These are phyloP conservation scores for Pholiota microspora DNA, from an alignment of 768 basidiomycete genomes.

Conservation along the genomic window DNA sequence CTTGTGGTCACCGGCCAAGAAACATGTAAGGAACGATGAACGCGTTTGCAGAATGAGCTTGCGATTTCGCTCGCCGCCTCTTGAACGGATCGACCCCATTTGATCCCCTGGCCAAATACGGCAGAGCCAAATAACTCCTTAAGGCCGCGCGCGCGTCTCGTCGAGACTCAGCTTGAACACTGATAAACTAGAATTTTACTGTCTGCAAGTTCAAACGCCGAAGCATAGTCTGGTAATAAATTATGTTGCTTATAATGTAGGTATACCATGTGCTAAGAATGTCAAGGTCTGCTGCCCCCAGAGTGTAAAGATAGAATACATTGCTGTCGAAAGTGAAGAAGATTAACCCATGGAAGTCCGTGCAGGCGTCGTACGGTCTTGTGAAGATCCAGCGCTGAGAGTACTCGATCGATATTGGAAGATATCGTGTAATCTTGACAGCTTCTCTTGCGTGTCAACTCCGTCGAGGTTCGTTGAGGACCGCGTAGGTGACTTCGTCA, in stretches of 20 bases:
- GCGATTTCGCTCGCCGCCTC: background rate
- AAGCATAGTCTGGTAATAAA: background rate
- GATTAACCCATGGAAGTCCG: conserved; percentile 30
- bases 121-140: conserved; percentile 3
- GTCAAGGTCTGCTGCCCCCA: conserved; percentile 3
- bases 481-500: conserved; percentile 25
- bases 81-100: background rate
- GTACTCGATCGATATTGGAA: conserved; percentile 82
- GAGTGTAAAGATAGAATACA: conserved; percentile 13
- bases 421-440: conserved; percentile 75
- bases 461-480: conserved; percentile 15
- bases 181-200: background rate
- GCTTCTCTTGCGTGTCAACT: conserved; percentile 54
- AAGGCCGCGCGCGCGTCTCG: background rate
- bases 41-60: background rate
- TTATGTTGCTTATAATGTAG: conserved; percentile 7
- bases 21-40: background rate
- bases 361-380: conserved; percentile 27
- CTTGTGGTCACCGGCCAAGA: background rate
- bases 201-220: background rate
- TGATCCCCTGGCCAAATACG: conserved; percentile 4
- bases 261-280: conserved; percentile 6
- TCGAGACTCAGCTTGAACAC: background rate
- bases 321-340: conserved; percentile 4
- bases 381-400: conserved; percentile 44